Evolutionary conservation across 2,329 filamentous ascomycete species (phyloP).

Genomic region (Leptoxyphium fumago): DNA sequence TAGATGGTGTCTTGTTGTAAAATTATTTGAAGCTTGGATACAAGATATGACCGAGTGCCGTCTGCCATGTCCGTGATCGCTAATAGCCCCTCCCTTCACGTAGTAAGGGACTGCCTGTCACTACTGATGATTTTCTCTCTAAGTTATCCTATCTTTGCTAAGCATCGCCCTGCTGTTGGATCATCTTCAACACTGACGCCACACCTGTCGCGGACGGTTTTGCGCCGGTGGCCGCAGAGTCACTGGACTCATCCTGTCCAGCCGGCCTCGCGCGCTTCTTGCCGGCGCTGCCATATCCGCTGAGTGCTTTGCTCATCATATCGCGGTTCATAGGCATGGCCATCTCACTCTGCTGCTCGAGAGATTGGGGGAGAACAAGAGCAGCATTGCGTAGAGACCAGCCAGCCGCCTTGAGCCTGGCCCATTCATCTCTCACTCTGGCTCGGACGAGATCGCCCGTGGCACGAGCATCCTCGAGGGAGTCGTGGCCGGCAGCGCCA

Average conservation of each 20-base stretch:
- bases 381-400: slow-evolving; percentile 46
- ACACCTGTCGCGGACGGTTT: background rate
- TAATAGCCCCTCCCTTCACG: no score
- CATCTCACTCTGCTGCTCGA: background rate
- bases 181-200: background rate
- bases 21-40: no score
- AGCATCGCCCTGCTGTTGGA: background rate
- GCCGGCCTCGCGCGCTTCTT: background rate
- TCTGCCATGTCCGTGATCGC: no score
- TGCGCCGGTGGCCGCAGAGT: background rate
- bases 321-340: background rate
- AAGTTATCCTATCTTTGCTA: no score
- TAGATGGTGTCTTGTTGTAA: no score
- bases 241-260: background rate
- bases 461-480: slow-evolving; percentile 75
- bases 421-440: slow-evolving; percentile 58
- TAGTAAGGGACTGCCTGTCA: no score
- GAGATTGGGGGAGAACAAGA: slow-evolving; percentile 10
- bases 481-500: slow-evolving; percentile 60
- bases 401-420: slow-evolving; percentile 46
- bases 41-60: no score
- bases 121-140: no score
- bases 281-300: background rate
- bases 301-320: background rate
- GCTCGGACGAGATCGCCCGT: slow-evolving; percentile 73